phyloP scores from a whole-genome alignment of 371 early-diverging fungal species.

The Apophysomyces ossiformis region DNA sequence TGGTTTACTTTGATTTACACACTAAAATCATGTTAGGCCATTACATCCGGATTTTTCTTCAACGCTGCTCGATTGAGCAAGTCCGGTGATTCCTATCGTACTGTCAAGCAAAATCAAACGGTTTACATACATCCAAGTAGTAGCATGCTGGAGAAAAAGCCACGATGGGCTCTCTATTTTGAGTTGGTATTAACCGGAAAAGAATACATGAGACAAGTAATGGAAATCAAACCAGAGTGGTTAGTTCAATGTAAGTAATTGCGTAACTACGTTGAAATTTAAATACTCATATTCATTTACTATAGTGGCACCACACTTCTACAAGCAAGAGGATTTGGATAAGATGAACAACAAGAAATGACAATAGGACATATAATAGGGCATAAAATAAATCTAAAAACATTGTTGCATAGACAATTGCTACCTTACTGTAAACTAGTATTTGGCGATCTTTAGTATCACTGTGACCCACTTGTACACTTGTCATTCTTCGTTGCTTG shows the following conservation, averaged over 20 bases:
- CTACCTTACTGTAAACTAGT: too few relatives aligned
- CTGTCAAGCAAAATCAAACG: constrained; percentile 89
- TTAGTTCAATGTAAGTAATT: constrained; percentile 74
- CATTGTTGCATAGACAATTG: too few relatives aligned
- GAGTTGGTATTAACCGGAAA: constrained; percentile 93
- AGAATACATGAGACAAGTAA: constrained; percentile 94
- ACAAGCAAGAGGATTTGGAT: constrained; percentile 71
- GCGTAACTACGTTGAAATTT: not conserved
- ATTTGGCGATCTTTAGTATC: too few relatives aligned
- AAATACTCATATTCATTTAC: constrained; percentile 4
- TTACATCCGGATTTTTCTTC: constrained; percentile 96
- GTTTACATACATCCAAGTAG: constrained; percentile 95
- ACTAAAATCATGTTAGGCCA: constrained; percentile 55
- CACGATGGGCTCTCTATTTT: constrained; percentile 88
- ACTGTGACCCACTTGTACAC: too few relatives aligned
- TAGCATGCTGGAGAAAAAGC: constrained; percentile 71
- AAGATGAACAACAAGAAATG: constrained; percentile 8
- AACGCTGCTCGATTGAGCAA: constrained; percentile 84
- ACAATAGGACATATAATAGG: not conserved
- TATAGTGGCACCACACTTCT: constrained; percentile 91
- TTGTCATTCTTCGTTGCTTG: too few relatives aligned
- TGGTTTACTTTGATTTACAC: not conserved
- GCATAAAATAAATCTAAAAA: too few relatives aligned
- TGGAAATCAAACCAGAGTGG: constrained; percentile 94
- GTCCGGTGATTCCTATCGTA: constrained; percentile 89